Percentiles rank a stretch among this genome's conserved stretches.
Conservation (phyloP, 2,329 filamentous ascomycete species). For the Microsporum ferrugineum region DNA sequence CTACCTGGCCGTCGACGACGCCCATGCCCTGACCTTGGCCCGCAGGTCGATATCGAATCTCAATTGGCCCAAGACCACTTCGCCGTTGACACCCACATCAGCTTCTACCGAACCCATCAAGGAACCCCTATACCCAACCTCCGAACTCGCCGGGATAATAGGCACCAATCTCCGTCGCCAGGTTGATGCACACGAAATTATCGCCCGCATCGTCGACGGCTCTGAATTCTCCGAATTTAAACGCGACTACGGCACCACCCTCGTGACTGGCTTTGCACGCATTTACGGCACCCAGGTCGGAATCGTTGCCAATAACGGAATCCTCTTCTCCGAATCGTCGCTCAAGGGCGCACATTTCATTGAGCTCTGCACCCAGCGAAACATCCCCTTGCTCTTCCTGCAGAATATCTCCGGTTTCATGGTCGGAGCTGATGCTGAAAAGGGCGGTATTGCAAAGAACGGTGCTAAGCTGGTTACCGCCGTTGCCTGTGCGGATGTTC, state of each 20-base stretch:
- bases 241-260: conserved; percentile 72
- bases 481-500: conserved; percentile 84
- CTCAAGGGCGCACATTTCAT: conserved; percentile 96
- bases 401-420: conserved; percentile 98
- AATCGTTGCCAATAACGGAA: conserved; percentile 92
- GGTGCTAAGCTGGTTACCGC: conserved; percentile 94
- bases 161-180: conserved; percentile 80
- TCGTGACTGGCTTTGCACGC: conserved; percentile 81
- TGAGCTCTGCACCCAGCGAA: conserved; percentile 80
- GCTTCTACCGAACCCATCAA: conserved; percentile 38
- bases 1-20: conserved; percentile 87
- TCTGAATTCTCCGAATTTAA: conserved; percentile 92
- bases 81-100: conserved; percentile 20
- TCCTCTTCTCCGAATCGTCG: conserved; percentile 77
- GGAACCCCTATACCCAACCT: conserved; percentile 68
- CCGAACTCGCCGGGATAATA: conserved; percentile 77
- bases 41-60: conserved; percentile 76
- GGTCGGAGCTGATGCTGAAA: conserved; percentile 86
- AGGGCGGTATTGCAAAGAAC: conserved; percentile 93
- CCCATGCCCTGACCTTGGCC: conserved; percentile 77
- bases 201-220: conserved; percentile 84
- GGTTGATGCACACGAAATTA: conserved; percentile 77
- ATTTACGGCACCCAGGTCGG: conserved; percentile 87
- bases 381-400: conserved; percentile 81
- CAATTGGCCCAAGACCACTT: conserved; percentile 59